Base-by-base conservation (phyloP, 163 green algal genomes). In the Chlamydomonas reinhardtii region DNA sequence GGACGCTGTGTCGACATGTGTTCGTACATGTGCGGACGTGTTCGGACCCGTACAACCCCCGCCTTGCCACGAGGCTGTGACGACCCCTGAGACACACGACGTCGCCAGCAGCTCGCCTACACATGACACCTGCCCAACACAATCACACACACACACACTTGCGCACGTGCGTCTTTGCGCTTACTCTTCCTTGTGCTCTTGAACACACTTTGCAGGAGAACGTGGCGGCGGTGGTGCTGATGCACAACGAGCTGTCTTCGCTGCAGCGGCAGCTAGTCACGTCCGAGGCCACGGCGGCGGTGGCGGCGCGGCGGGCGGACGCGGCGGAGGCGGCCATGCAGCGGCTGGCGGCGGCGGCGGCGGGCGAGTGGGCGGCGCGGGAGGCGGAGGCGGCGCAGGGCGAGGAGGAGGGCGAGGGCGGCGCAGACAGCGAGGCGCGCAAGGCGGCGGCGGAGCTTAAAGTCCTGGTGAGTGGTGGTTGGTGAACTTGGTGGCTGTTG, bases 261-360 rank as follows among this genome's bases (percentile, higher is more conserved):
- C 73, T 94, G 71, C 84, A 93, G 87, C 74, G 87, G 37, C 91
- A 94, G 88, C 76, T 91, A 73, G 79, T 82, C 37, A 91, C 85
- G 0, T 35, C 65, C 16, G 76, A 82, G 43, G 64, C 87, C 25
- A 31, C 88, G 76, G 76, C 76, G 74, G 54, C 64, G 56, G 86
- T 37, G 34, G 80, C 86, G 31, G 62, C 73, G 24, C 35, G 37
- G 37, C 68, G 86, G 19, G 66, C 86, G n/a, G 70, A 48, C 25
- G 37, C 68, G 37, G 69, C 82, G 17, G 86, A 91, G 80, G 79
- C 34, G 25, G 68, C 56, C 27, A 70, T 85, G 69, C 65, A 75
- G 84, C 35, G 29, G 25, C 43, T 48, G 61, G 82, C 72, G 61
- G 75, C 25, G 56, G 8, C 17, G 61, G 68, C 75, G 73, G 81